Evolutionary conservation across 495 filamentous ascomycete genomes (phyloP).

Genomic region (Elasticomyces elasticus): DNA sequence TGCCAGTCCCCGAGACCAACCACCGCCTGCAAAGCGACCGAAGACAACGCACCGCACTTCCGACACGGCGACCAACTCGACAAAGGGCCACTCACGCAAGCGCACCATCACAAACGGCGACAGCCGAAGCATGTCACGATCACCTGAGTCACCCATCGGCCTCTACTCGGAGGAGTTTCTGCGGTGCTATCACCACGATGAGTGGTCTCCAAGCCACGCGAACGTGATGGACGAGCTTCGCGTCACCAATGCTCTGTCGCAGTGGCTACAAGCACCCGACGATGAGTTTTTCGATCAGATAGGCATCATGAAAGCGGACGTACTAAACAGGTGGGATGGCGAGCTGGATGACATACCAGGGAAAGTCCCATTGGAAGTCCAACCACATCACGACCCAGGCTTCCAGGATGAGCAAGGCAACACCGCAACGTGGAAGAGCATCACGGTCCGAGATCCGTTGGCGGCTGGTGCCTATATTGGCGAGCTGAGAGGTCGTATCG

Average conservation of each 20-base stretch:
- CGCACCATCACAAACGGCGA: conserved; percentile 38
- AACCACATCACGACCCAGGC: conserved; percentile 39
- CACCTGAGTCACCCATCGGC: conserved; percentile 25
- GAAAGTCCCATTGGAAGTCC: conserved; percentile 19
- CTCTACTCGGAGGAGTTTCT: conserved; percentile 62
- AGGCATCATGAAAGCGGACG: conserved; percentile 32
- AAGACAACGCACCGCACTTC: conserved; percentile 67
- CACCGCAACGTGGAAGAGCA: conserved; percentile 56
- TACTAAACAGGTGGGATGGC: conserved; percentile 47
- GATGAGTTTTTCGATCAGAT: conserved; percentile 41
- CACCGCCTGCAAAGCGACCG: conserved; percentile 54
- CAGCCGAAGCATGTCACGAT: conserved; percentile 45
- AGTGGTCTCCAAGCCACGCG: conserved; percentile 45
- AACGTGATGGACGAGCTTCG: conserved; percentile 60
- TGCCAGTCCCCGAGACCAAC: conserved; percentile 50
- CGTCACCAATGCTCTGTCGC: conserved; percentile 55
- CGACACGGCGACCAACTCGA: conserved; percentile 40
- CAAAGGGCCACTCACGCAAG: conserved; percentile 37
- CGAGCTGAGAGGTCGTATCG: conserved; percentile 79
- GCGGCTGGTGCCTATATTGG: conserved; percentile 62
- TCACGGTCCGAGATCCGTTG: conserved; percentile 52
- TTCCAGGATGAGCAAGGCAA: conserved; percentile 36
- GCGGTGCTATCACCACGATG: conserved; percentile 50
- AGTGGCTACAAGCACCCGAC: conserved; percentile 52
- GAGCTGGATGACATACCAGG: conserved; percentile 45